Evolutionary conservation across 1,284 basidiomycete genomes (phyloP).

Genomic region (Papiliotrema laurentii): DNA sequence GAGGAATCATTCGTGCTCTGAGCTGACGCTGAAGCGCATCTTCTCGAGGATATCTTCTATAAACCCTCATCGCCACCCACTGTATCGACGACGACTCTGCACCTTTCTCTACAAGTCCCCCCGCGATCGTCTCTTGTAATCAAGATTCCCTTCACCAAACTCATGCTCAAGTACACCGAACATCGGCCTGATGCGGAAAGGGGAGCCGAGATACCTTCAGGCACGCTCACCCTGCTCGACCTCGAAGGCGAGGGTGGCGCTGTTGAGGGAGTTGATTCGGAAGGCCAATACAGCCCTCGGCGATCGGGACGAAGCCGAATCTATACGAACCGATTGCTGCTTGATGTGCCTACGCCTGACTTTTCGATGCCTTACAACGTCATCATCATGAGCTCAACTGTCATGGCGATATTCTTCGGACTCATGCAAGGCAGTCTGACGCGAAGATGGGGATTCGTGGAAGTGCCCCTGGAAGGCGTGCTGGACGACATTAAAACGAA

Average conservation of each 20-base stretch:
- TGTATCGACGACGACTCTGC: constrained; percentile 65
- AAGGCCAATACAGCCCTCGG: not conserved
- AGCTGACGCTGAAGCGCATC: constrained; percentile 51
- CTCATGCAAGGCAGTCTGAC: constrained; percentile 83
- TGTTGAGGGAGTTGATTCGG: not conserved
- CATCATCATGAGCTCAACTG: constrained; percentile 88
- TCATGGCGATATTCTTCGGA: constrained; percentile 90
- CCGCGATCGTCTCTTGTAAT: constrained; percentile 62
- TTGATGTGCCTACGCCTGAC: constrained; percentile 91
- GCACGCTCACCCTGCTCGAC: constrained; percentile 55
- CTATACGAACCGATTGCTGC: constrained; percentile 75
- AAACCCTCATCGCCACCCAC: constrained; percentile 63
- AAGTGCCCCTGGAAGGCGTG: too few species aligned
- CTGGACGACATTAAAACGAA: too few species aligned
- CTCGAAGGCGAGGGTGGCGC: constrained; percentile 16
- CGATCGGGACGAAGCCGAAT: constrained; percentile 50
- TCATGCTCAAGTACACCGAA: constrained; percentile 88
- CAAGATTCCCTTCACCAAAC: constrained; percentile 71
- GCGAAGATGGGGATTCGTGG: constrained; percentile 62
- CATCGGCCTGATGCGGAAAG: constrained; percentile 93
- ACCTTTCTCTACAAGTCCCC: constrained; percentile 66
- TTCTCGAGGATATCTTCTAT: constrained; percentile 62
- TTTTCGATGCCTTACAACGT: constrained; percentile 99
- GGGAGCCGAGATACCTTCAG: constrained; percentile 86
- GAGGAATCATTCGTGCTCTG: not conserved